Percentiles rank a stretch among this genome's conserved stretches.
phyloP scores from a whole-genome alignment of 352 stramenopile species.

The Globisporangium heterothallicum region DNA sequence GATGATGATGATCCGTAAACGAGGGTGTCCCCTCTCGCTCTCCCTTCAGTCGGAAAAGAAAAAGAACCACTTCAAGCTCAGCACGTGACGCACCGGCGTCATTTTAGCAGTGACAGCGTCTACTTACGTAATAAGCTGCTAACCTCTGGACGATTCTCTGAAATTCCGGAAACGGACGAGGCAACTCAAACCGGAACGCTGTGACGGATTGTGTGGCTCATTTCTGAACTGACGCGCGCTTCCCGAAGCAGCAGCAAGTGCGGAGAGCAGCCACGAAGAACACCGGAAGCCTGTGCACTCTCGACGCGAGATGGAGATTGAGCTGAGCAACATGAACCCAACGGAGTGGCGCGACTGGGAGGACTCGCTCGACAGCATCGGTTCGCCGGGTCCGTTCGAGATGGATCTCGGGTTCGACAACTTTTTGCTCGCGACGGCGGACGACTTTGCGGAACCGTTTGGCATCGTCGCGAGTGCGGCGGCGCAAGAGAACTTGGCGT shows the following conservation, averaged over 20 bases:
- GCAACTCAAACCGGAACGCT: slow-evolving; percentile 1
- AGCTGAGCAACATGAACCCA: slow-evolving; percentile 16
- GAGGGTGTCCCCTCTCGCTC: not conserved
- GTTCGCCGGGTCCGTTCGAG: slow-evolving; percentile 25
- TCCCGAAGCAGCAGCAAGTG: not conserved
- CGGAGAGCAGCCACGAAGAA: not conserved
- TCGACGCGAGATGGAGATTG: slow-evolving; percentile 16
- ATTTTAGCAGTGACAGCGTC: slow-evolving; percentile 19
- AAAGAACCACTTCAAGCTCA: slow-evolving; percentile 22
- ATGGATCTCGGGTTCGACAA: slow-evolving; percentile 60
- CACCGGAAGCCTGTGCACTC: no score
- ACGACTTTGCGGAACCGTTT: slow-evolving; percentile 62
- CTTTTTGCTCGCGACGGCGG: slow-evolving; percentile 46
- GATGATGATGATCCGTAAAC: not conserved
- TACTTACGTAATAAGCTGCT: slow-evolving; percentile 13
- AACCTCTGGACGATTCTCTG: slow-evolving; percentile 1
- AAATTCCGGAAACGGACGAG: not conserved
- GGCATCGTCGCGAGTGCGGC: not conserved
- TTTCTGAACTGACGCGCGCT: slow-evolving; percentile 20
- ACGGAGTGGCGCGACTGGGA: slow-evolving; percentile 40
- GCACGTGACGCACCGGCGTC: slow-evolving; percentile 24
- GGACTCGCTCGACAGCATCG: slow-evolving; percentile 31
- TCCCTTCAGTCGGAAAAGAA: not conserved
- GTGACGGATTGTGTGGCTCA: slow-evolving; percentile 4
- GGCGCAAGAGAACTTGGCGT: slow-evolving; percentile 10